Conservation (phyloP, 2,329 filamentous ascomycete species). For the Paraconiothyrium brasiliense region DNA sequence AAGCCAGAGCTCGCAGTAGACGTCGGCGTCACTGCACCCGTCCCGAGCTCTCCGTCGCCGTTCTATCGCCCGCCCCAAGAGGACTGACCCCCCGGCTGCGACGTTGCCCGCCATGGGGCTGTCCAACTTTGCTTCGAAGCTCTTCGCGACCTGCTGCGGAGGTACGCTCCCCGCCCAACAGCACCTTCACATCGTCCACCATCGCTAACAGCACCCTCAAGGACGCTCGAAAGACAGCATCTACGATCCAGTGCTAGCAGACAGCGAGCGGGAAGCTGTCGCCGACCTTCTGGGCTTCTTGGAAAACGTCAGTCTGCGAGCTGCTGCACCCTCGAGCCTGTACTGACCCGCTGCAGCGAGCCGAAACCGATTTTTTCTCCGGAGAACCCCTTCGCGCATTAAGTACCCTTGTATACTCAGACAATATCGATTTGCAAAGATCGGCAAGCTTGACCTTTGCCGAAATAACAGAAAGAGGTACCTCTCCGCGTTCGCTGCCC, state of each 20-base stretch:
- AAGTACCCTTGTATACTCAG: conserved; percentile 96
- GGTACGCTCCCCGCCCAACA: conserved; percentile 35
- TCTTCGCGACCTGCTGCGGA: conserved; percentile 51
- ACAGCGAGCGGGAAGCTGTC: conserved; percentile 96
- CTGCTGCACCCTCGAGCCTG: conserved; percentile 16
- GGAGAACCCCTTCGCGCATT: conserved; percentile 93
- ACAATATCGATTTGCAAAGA: conserved; percentile 97
- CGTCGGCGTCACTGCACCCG: conserved; percentile 19
- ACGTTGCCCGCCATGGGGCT: conserved; percentile 48
- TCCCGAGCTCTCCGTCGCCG: conserved; percentile 14
- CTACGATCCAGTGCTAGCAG: conserved; percentile 75
- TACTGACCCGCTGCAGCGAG: conserved; percentile 70
- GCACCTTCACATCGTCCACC: conserved; percentile 11
- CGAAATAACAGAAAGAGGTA: conserved; percentile 98
- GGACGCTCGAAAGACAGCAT: conserved; percentile 59
- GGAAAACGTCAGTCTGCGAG: conserved; percentile 77
- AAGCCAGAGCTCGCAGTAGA: conserved; percentile 25
- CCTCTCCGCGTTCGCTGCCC: conserved; percentile 20
- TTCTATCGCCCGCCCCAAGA: conserved; percentile 18
- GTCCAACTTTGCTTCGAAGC: conserved; percentile 47
- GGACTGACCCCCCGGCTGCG: conserved; percentile 35
- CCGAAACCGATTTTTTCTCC: conserved; percentile 97
- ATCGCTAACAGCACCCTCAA: conserved; percentile 37
- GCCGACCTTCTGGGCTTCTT: conserved; percentile 94
- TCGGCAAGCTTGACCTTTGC: conserved; percentile 98